Conservation (phyloP, 2,329 filamentous ascomycete genomes). For the Septoria petroselini region DNA sequence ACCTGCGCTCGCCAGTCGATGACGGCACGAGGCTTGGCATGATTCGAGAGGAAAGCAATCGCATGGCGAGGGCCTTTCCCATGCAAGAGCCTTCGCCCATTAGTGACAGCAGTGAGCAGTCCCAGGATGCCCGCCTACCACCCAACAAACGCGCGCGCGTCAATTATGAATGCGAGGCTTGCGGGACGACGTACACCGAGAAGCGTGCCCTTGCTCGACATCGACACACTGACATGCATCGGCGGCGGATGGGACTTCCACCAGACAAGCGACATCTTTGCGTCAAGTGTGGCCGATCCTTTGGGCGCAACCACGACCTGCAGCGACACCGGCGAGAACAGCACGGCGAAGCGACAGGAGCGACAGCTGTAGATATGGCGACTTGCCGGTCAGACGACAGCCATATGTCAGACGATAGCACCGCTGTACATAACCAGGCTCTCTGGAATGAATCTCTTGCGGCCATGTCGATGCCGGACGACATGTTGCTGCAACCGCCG, state of each 20-base stretch:
- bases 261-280: slow-evolving; percentile 29
- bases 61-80: slow-evolving; percentile 2
- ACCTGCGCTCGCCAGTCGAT: slow-evolving; percentile 10
- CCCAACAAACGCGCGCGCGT: slow-evolving; percentile 17
- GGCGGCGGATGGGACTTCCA: slow-evolving; percentile 26
- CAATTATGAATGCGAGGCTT: slow-evolving; percentile 20
- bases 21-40: slow-evolving; percentile 11
- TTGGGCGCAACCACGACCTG: slow-evolving; percentile 31
- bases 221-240: slow-evolving; percentile 30
- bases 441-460: slow-evolving; percentile 13
- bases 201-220: slow-evolving; percentile 31
- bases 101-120: slow-evolving; percentile 16
- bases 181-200: slow-evolving; percentile 28
- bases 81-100: slow-evolving; percentile 10
- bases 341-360: slow-evolving; percentile 24
- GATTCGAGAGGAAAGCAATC: slow-evolving; percentile 15
- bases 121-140: slow-evolving; percentile 13
- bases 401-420: slow-evolving; percentile 2
- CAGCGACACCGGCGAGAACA: slow-evolving; percentile 30
- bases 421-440: slow-evolving; percentile 1
- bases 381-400: slow-evolving; percentile 12
- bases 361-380: slow-evolving; percentile 13
- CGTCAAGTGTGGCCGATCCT: slow-evolving; percentile 26
- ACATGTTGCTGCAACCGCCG: slow-evolving; percentile 9
- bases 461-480: slow-evolving; percentile 10